Evolutionary conservation across 495 filamentous ascomycete species (phyloP).

Genomic region (Annulohypoxylon bovei): DNA sequence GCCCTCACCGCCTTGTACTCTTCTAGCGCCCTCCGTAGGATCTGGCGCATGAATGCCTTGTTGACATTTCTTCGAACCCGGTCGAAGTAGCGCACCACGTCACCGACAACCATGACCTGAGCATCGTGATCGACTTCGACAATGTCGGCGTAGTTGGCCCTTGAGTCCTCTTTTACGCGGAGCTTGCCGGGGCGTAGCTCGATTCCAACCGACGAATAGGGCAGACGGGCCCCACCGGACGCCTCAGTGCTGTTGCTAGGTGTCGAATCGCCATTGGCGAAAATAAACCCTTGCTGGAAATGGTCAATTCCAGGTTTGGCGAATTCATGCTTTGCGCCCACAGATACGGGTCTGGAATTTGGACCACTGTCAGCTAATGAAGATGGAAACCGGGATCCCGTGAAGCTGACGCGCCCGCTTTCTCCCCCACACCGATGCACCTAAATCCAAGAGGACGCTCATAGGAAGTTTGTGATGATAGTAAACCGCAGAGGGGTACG

Average conservation of each 20-base stretch:
- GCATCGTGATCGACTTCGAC: conserved; percentile 47
- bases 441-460: conserved; percentile 9
- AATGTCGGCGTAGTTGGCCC: conserved; percentile 49
- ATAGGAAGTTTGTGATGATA: conserved; percentile 10
- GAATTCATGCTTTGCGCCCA: conserved; percentile 48
- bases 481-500: not conserved
- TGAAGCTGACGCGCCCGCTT: conserved; percentile 11
- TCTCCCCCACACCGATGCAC: conserved; percentile 16
- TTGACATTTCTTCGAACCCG: conserved; percentile 48
- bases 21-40: conserved; percentile 44
- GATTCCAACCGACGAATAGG: conserved; percentile 45
- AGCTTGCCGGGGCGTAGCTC: conserved; percentile 46
- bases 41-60: conserved; percentile 50
- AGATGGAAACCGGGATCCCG: conserved; percentile 25
- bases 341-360: conserved; percentile 45
- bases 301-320: conserved; percentile 49
- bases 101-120: conserved; percentile 47
- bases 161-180: conserved; percentile 47
- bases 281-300: conserved; percentile 48
- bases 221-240: conserved; percentile 33
- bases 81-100: conserved; percentile 49
- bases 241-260: conserved; percentile 37
- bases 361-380: conserved; percentile 31
- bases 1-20: conserved; percentile 42
- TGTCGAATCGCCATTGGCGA: conserved; percentile 46